phyloP scores from a whole-genome alignment of 768 basidiomycete genomes.

The Phylloporus scabripes region DNA sequence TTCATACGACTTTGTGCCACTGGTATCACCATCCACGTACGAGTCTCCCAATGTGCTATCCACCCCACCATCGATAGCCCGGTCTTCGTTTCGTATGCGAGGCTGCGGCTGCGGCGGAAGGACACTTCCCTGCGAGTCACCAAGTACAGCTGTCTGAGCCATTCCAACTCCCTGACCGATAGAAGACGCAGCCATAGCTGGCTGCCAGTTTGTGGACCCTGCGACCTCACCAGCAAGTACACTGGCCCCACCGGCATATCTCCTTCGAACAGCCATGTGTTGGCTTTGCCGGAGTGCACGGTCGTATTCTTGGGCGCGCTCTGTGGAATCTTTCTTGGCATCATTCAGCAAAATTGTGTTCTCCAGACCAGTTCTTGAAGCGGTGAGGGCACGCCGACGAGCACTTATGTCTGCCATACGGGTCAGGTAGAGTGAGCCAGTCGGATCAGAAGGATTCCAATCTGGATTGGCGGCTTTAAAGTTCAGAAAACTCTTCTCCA shows the following conservation, averaged over 20 bases:
- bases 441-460: slow-evolving; percentile 90
- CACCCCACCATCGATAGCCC: slow-evolving; percentile 49
- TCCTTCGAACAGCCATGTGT: slow-evolving; percentile 42
- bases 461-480: slow-evolving; percentile 96
- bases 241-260: slow-evolving; percentile 26
- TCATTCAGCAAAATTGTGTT: slow-evolving; percentile 27
- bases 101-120: slow-evolving; percentile 7
- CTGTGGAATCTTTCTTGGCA: slow-evolving; percentile 37
- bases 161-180: slow-evolving; percentile 36
- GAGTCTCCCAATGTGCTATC: slow-evolving; percentile 58
- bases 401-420: slow-evolving; percentile 70
- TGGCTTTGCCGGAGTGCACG: slow-evolving; percentile 69
- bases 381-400: slow-evolving; percentile 31
- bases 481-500: slow-evolving; percentile 97
- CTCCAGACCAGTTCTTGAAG: slow-evolving; percentile 27
- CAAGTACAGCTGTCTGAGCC: slow-evolving; percentile 68
- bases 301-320: slow-evolving; percentile 70
- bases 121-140: slow-evolving; percentile 67
- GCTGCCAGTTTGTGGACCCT: slow-evolving; percentile 44
- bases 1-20: slow-evolving; percentile 34
- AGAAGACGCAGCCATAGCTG: slow-evolving; percentile 43
- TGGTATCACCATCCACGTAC: slow-evolving; percentile 63
- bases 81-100: slow-evolving; percentile 41
- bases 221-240: slow-evolving; percentile 37
- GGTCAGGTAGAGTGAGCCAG: slow-evolving; percentile 85